Evolutionary conservation across 352 stramenopile species (phyloP), one percentile per base, ranked within the genome.

Genomic region (Aphanomyces stellatus): DNA sequence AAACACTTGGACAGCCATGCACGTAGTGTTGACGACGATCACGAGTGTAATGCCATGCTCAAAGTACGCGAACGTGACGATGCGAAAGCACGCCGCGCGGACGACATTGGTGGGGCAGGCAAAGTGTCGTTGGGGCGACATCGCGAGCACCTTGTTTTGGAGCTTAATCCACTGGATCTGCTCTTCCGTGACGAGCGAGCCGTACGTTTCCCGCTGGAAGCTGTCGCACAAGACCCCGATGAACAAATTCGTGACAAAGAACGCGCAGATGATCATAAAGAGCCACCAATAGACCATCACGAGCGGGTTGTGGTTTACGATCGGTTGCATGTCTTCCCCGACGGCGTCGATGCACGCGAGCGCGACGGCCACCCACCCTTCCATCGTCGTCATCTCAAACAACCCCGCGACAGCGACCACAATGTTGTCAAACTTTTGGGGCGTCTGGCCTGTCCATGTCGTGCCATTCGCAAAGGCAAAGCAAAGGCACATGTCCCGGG

Each of bases 191-290:
- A 87, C 77, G 1, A 87, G 55, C 1, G 69, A 71, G 28, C 66
- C 59, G 48, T 74, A 76, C 40, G 75, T 73, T 67, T 79, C 75
- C 10, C 71, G 74, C 55, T 95, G 93, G 60, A 97, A 98, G 56
- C 96, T 96, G 46, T 97, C 89, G 43, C 97, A 93, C 22, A 97
- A 82, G n/a, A 97, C 89, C 34, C 90, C 92, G 15, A 97, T 85
- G 67, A 98, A 98, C 0, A 97, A 76, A 34, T 97, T 88, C 74
- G 97, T 89, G 3, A 96, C 77, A 67, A 97, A 96, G 62, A 96
- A 97, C 4, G 80, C 84, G 4, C 90, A 88, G 17, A 97, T 69
- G 11, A 98, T 53, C 40, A 97, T 91, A 73, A 97, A 98, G 10
- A 80, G 57, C 33, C 97, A 79, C 61, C 96, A 97, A 71, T 96